phyloP scores from a whole-genome alignment of 306 rosid species.

The Hippophae gyantsensis region DNA sequence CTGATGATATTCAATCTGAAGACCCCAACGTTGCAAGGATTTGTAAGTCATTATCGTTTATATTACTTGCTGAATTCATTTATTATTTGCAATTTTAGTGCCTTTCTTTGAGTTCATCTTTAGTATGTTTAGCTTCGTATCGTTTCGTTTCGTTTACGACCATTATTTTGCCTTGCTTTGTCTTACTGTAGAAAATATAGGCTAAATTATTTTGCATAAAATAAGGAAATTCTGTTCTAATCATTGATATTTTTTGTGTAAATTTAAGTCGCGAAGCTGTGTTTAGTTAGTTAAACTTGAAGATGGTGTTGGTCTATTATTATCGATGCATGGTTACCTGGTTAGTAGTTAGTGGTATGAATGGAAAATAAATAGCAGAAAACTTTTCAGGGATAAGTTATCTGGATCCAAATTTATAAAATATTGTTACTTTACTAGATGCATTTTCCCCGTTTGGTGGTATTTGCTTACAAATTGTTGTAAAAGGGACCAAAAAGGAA shows the following conservation, averaged over 20 bases:
- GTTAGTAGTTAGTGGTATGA: no score
- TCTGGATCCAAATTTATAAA: no score
- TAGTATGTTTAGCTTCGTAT: neutral
- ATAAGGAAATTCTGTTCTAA: neutral
- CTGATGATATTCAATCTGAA: constrained; percentile 76
- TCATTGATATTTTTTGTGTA: neutral
- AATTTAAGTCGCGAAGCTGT: neutral
- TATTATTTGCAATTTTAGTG: constrained; percentile 1
- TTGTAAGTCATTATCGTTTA: constrained; percentile 32
- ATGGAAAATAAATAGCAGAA: no score
- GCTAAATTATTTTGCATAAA: neutral
- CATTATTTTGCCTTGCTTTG: neutral
- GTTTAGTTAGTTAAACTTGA: neutral
- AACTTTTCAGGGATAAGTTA: no score
- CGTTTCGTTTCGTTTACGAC: neutral
- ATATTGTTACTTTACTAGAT: no score
- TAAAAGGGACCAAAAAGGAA: no score
- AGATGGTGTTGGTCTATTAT: no score
- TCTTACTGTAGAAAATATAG: neutral
- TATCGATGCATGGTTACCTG: no score
- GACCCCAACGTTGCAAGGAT: constrained; percentile 72
- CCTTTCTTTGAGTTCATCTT: neutral
- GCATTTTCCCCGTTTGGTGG: no score
- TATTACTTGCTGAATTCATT: neutral
- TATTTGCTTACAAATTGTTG: no score